These are phyloP conservation scores for Quercus cerris DNA, from an alignment of 306 rosid genomes.

Conservation along the genomic window DNA sequence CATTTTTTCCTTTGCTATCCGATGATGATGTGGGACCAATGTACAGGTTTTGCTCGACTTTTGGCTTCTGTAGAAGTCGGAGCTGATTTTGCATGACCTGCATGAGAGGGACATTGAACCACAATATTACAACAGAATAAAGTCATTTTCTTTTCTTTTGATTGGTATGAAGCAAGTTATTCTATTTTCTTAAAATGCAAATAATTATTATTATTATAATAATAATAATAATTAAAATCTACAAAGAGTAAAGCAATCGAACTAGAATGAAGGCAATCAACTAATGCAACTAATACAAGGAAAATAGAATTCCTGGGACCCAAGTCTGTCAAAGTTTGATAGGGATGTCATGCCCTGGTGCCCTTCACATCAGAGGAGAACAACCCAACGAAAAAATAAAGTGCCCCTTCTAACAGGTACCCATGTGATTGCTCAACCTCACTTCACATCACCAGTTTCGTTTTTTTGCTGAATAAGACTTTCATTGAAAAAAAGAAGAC, in stretches of 20 bases:
- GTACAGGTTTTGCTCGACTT: conserved; percentile 28
- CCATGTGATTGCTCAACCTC: too few relatives aligned
- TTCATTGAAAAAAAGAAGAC: too few relatives aligned
- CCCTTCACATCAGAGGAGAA: too few relatives aligned
- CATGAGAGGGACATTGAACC: not conserved
- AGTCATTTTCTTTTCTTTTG: not conserved
- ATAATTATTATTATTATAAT: not conserved
- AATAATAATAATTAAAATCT: not conserved
- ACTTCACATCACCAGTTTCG: too few relatives aligned
- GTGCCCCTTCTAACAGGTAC: too few relatives aligned
- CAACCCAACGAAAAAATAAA: too few relatives aligned
- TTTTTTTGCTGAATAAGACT: too few relatives aligned
- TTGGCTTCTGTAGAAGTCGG: conserved; percentile 46
- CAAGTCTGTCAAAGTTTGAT: not conserved
- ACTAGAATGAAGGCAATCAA: not conserved
- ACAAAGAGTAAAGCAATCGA: not conserved
- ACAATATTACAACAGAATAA: not conserved
- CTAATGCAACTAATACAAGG: not conserved
- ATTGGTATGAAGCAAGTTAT: not conserved
- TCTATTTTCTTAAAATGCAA: not conserved
- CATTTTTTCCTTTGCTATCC: conserved; percentile 58
- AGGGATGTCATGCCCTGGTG: not conserved
- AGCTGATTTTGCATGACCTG: conserved; percentile 69
- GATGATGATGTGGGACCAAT: conserved; percentile 20
- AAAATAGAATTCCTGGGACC: not conserved